Conservation (phyloP, 495 filamentous ascomycete genomes). For the Geopyxis carbonaria region DNA sequence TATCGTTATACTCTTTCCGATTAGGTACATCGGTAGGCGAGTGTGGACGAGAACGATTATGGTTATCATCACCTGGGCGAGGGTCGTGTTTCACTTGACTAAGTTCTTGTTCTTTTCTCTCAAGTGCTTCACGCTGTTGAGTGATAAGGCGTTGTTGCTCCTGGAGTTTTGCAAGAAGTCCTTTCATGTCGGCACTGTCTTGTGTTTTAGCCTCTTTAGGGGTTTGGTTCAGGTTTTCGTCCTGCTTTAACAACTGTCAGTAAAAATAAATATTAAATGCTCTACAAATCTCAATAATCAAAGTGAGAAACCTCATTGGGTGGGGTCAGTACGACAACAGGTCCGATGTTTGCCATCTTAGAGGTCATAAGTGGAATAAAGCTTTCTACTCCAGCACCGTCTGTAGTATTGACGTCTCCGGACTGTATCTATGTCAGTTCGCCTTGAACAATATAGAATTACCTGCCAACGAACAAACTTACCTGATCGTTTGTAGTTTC, state of each 20-base stretch:
- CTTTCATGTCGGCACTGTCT: constrained; percentile 30
- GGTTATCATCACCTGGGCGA: constrained; percentile 11
- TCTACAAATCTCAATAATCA: background rate
- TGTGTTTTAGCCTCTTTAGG: constrained; percentile 4
- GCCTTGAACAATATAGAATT: background rate
- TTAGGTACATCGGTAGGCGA: background rate
- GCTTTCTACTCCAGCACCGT: constrained; percentile 7
- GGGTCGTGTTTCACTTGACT: constrained; percentile 13
- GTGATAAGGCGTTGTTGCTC: constrained; percentile 45
- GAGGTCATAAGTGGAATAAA: constrained; percentile 18
- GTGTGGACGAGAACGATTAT: constrained; percentile 1
- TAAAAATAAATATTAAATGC: too few species aligned
- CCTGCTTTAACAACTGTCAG: constrained; percentile 15
- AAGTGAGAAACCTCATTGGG: constrained; percentile 11
- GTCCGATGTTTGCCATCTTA: constrained; percentile 20
- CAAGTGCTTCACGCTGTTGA: constrained; percentile 36
- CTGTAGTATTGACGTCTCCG: constrained; percentile 4
- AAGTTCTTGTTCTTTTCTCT: constrained; percentile 30
- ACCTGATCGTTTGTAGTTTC: constrained; percentile 2
- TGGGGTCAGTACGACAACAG: constrained; percentile 6
- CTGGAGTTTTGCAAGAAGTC: constrained; percentile 47
- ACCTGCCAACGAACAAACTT: background rate
- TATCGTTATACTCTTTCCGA: constrained; percentile 10
- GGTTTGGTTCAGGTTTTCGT: constrained; percentile 19
- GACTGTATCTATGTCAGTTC: background rate